Percentiles rank a stretch among this genome's conserved stretches.
Evolutionary conservation across 2,329 filamentous ascomycete genomes (phyloP).

Genomic region (Pezicula neosporulosa): DNA sequence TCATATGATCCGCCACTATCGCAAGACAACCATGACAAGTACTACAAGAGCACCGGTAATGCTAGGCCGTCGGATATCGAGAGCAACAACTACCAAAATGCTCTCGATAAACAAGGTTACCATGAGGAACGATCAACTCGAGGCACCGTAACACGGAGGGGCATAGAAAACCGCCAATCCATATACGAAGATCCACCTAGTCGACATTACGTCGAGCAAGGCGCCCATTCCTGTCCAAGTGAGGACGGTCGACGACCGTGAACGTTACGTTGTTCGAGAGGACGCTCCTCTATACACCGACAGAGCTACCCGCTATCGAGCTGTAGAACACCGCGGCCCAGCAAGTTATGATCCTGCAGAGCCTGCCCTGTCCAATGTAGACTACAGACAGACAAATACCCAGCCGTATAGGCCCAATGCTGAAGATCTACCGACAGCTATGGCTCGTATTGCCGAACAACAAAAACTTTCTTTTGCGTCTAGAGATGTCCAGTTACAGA

Average conservation of each 20-base stretch:
- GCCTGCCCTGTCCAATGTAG: slow-evolving; percentile 1
- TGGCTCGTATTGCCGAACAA: background rate
- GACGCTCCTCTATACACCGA: slow-evolving; percentile 14
- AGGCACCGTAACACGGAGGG: background rate
- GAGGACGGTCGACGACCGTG: slow-evolving; percentile 5
- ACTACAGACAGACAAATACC: slow-evolving; percentile 13
- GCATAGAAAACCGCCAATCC: slow-evolving; percentile 3
- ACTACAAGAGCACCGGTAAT: slow-evolving; percentile 17
- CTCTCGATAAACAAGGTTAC: slow-evolving; percentile 19
- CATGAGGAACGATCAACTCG: slow-evolving; percentile 6
- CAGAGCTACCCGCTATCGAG: slow-evolving; percentile 15
- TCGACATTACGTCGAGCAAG: slow-evolving; percentile 9
- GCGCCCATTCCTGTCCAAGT: slow-evolving; percentile 6
- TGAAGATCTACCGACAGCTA: background rate
- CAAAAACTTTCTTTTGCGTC: background rate
- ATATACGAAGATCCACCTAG: slow-evolving; percentile 7
- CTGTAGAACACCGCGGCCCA: slow-evolving; percentile 14
- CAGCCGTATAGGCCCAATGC: slow-evolving; percentile 1
- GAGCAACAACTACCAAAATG: slow-evolving; percentile 21
- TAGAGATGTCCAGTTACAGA: background rate
- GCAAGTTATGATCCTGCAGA: slow-evolving; percentile 17
- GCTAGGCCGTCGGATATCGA: slow-evolving; percentile 6
- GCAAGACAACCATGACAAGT: slow-evolving; percentile 27
- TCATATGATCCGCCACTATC: slow-evolving; percentile 19
- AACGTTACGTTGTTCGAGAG: slow-evolving; percentile 13